A percentile compares a stretch with the other conserved stretches of the same genome.
Evolutionary conservation across 495 filamentous ascomycete species (phyloP).

Genomic region (Hyaloscypha bicolor): DNA sequence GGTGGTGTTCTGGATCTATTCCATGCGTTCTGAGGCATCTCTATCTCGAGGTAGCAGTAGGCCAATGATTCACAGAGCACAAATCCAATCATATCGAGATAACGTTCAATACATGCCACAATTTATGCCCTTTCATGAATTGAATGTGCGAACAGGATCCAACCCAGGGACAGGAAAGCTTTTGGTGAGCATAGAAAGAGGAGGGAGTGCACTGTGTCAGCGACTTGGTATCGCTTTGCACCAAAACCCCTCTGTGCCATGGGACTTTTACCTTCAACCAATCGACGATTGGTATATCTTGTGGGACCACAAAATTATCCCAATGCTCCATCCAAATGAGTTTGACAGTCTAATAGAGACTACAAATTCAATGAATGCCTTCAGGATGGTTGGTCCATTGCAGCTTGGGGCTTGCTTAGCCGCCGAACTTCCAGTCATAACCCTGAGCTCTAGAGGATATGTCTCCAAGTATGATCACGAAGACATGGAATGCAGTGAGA

Average conservation of each 20-base stretch:
- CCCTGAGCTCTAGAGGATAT: conserved; percentile 23
- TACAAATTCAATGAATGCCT: conserved; percentile 20
- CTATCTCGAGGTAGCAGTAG: conserved; percentile 1
- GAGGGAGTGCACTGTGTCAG: neutral
- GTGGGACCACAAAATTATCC: conserved; percentile 8
- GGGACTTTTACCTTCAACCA: conserved; percentile 20
- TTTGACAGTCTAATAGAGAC: conserved; percentile 19
- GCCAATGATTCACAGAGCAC: conserved; percentile 7
- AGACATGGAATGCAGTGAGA: conserved; percentile 21
- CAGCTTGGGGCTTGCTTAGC: conserved; percentile 19
- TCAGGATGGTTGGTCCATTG: conserved; percentile 24
- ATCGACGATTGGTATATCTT: conserved; percentile 9
- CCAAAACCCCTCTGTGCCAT: conserved; percentile 2
- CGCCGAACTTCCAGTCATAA: conserved; percentile 27
- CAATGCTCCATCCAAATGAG: conserved; percentile 8
- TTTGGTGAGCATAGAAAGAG: conserved; percentile 18
- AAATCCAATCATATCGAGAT: neutral
- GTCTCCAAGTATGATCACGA: conserved; percentile 24
- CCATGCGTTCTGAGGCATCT: conserved; percentile 18
- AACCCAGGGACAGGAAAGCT: neutral
- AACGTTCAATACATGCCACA: neutral
- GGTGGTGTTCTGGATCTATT: conserved; percentile 20
- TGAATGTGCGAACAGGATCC: neutral
- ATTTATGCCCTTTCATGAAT: conserved; percentile 16
- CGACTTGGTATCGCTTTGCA: conserved; percentile 11